These are phyloP conservation scores for Lactuca sativa DNA, from an alignment of 129 eudicot genomes.

Conservation along the genomic window DNA sequence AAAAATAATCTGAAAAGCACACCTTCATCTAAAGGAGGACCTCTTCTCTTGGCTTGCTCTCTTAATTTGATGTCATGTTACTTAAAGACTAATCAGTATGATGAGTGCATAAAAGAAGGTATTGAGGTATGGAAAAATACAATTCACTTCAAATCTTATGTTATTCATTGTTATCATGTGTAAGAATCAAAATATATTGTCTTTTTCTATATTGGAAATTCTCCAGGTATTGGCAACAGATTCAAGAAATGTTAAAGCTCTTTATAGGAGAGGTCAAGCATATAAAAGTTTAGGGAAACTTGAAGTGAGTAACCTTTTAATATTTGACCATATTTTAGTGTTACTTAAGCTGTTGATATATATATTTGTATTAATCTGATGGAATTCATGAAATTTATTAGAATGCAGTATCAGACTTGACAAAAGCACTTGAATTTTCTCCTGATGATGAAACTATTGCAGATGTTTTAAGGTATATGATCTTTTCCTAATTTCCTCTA, in stretches of 20 bases:
- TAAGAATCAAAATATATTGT: too few relatives aligned
- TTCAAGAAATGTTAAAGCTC: slow-evolving; percentile 83
- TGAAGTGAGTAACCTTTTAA: slow-evolving; percentile 53
- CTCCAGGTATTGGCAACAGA: slow-evolving; percentile 78
- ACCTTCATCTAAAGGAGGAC: slow-evolving; percentile 65
- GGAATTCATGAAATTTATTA: slow-evolving; percentile 23
- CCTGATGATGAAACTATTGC: slow-evolving; percentile 95
- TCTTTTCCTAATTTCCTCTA: neutral
- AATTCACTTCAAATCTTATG: neutral
- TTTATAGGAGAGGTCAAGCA: slow-evolving; percentile 98
- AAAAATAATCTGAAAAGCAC: slow-evolving; percentile 76
- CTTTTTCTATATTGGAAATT: slow-evolving; percentile 13
- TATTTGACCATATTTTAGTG: slow-evolving; percentile 14
- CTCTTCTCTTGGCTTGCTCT: slow-evolving; percentile 72
- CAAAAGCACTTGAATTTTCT: slow-evolving; percentile 83
- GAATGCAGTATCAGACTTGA: slow-evolving; percentile 79
- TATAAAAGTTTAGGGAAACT: slow-evolving; percentile 64
- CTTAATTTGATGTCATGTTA: slow-evolving; percentile 97
- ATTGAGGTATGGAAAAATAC: slow-evolving; percentile 60
- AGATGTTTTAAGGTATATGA: slow-evolving; percentile 75
- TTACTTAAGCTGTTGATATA: neutral
- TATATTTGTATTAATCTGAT: slow-evolving; percentile 18
- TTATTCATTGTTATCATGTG: neutral
- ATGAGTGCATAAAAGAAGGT: slow-evolving; percentile 91
- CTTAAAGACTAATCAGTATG: slow-evolving; percentile 77